Percentiles rank a stretch among this genome's conserved stretches.
phyloP scores from a whole-genome alignment of 441 rosid species.

The Pelargonium myrrhifolium region DNA sequence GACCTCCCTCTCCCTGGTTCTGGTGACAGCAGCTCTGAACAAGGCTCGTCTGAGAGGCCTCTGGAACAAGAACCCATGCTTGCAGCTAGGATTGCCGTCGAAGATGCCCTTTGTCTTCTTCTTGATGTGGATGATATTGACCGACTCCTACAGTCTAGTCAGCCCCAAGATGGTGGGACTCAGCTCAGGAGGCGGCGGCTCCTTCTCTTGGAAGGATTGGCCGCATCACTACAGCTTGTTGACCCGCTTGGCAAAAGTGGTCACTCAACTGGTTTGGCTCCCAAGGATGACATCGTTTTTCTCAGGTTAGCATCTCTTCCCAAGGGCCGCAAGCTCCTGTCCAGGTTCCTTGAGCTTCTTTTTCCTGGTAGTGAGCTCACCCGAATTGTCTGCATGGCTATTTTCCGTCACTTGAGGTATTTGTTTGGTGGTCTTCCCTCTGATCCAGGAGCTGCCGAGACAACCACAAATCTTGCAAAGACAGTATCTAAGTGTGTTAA shows the following conservation, averaged over 20 bases:
- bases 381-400: conserved; percentile 1
- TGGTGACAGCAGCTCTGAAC: conserved; percentile 3
- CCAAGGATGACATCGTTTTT: neutral
- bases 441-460: neutral
- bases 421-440: conserved; percentile 5
- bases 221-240: neutral
- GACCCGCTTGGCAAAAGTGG: conserved; percentile 5
- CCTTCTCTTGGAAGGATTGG: neutral
- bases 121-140: conserved; percentile 2
- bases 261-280: neutral
- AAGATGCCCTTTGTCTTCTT: neutral
- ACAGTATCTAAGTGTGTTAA: conserved; percentile 4
- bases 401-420: conserved; percentile 2
- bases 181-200: conserved; percentile 2
- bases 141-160: conserved; percentile 2
- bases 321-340: conserved; percentile 2
- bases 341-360: neutral
- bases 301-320: neutral
- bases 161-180: neutral
- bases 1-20: conserved; percentile 3
- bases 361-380: conserved; percentile 2
- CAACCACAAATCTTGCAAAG: neutral
- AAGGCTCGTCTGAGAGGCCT: neutral
- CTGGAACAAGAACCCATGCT: neutral
- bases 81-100: neutral